phyloP scores from a whole-genome alignment of 2,329 filamentous ascomycete species.

The Sclerotinia borealis region DNA sequence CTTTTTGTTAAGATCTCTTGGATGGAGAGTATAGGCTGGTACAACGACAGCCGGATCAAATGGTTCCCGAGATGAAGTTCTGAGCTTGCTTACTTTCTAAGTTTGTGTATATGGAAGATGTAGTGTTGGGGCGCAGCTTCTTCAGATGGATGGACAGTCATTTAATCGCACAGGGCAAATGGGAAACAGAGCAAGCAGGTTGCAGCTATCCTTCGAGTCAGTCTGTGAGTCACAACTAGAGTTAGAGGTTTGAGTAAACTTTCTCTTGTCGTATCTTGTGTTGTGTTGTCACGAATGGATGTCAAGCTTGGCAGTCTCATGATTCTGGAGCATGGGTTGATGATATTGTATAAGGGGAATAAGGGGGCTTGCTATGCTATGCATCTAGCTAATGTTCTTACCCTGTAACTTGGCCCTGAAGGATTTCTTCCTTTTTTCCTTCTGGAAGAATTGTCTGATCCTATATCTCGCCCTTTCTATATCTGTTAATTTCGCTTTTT shows the following conservation, averaged over 20 bases:
- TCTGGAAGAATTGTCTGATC: not conserved
- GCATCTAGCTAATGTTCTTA: not conserved
- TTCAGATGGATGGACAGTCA: not conserved
- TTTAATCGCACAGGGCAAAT: not conserved
- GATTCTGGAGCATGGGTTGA: not conserved
- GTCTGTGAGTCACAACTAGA: not conserved
- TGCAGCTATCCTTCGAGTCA: too few species aligned
- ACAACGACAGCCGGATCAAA: too few species aligned
- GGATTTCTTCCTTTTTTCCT: not conserved
- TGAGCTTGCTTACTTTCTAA: not conserved
- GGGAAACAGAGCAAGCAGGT: too few species aligned
- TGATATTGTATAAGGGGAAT: not conserved
- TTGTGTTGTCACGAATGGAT: too few species aligned
- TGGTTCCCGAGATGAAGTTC: not conserved
- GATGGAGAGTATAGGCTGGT: not conserved
- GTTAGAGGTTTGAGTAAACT: not conserved
- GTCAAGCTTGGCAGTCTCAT: not conserved
- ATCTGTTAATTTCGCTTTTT: too few species aligned
- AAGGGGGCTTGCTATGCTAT: not conserved
- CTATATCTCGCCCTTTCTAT: too few species aligned
- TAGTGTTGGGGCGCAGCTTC: not conserved
- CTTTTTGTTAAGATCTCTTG: too few species aligned
- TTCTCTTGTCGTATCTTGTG: not conserved
- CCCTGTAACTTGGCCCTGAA: not conserved
- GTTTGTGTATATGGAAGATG: not conserved